These are phyloP conservation scores for Ganoderma sp. DNA, from an alignment of 1,284 basidiomycete genomes.

Conservation along the genomic window DNA sequence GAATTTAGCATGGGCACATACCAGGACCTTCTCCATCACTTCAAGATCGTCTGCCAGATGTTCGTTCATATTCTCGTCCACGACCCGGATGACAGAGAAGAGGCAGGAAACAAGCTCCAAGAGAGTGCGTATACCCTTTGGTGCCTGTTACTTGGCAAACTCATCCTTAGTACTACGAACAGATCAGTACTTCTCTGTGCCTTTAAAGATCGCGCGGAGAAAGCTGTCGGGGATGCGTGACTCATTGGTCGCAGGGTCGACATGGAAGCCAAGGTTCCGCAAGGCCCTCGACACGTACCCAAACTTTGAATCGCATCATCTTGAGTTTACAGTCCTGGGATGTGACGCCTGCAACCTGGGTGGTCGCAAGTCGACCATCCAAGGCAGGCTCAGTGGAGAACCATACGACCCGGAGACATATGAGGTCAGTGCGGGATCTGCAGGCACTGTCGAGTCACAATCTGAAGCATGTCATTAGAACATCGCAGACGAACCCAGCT, in stretches of 20 bases:
- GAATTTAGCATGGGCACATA: conserved; percentile 80
- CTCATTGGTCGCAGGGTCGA: conserved; percentile 76
- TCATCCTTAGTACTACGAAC: not conserved
- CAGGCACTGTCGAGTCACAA: not conserved
- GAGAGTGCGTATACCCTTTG: not conserved
- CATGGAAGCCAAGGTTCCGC: conserved; percentile 78
- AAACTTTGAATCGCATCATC: conserved; percentile 53
- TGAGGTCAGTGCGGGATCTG: conserved; percentile 44
- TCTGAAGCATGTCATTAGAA: conserved; percentile 14
- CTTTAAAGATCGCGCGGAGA: conserved; percentile 64
- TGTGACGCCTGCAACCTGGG: conserved; percentile 85
- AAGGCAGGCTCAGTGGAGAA: conserved; percentile 61
- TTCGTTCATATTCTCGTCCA: conserved; percentile 80
- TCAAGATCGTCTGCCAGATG: conserved; percentile 86
- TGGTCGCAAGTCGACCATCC: conserved; percentile 64
- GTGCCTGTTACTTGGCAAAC: no score
- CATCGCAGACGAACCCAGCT: conserved; percentile 36
- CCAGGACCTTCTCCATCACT: conserved; percentile 76
- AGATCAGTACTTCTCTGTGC: conserved; percentile 76
- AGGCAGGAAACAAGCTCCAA: conserved; percentile 50
- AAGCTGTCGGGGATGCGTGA: conserved; percentile 72
- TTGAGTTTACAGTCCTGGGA: conserved; percentile 62
- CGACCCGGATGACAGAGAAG: conserved; percentile 53
- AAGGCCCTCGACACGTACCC: conserved; percentile 70
- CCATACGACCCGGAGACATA: conserved; percentile 68